Conservation (phyloP, 106 monocot species). For the Dioscorea alata region DNA sequence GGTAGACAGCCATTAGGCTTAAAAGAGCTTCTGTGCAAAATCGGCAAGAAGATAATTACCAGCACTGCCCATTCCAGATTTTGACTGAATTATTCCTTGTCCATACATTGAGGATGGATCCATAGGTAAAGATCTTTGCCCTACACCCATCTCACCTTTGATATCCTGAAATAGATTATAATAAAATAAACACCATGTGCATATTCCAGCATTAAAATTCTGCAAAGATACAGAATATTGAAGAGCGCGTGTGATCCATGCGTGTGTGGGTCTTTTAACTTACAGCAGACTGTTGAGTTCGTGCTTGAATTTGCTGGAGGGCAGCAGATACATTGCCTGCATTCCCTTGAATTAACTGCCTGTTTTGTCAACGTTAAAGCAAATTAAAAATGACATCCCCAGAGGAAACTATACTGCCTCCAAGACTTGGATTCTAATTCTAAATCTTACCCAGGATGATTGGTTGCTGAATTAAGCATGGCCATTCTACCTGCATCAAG, state of each 20-base stretch:
- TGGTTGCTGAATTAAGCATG: conserved; percentile 65
- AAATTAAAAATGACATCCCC: too few species aligned
- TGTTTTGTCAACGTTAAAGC: conserved; percentile 5
- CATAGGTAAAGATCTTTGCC: conserved; percentile 52
- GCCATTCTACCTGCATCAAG: conserved; percentile 80
- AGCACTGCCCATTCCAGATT: conserved; percentile 42
- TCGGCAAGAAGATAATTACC: too few species aligned
- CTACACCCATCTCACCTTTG: conserved; percentile 71
- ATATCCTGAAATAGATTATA: conserved; percentile 43
- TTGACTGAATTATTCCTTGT: conserved; percentile 69
- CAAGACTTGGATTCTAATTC: too few species aligned
- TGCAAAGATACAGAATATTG: too few species aligned
- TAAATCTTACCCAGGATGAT: conserved; percentile 56
- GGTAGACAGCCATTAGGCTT: too few species aligned
- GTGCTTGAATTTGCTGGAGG: conserved; percentile 62
- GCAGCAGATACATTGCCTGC: conserved; percentile 62
- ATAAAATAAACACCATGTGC: too few species aligned
- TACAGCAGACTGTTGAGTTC: conserved; percentile 68
- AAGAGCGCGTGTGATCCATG: too few species aligned
- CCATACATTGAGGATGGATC: conserved; percentile 82
- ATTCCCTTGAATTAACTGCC: conserved; percentile 79
- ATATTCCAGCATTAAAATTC: too few species aligned
- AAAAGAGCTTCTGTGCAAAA: too few species aligned
- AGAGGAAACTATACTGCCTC: too few species aligned
- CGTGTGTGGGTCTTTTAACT: too few species aligned